Evolutionary conservation across 306 rosid genomes (phyloP).

Genomic region (Rosa multiflora): DNA sequence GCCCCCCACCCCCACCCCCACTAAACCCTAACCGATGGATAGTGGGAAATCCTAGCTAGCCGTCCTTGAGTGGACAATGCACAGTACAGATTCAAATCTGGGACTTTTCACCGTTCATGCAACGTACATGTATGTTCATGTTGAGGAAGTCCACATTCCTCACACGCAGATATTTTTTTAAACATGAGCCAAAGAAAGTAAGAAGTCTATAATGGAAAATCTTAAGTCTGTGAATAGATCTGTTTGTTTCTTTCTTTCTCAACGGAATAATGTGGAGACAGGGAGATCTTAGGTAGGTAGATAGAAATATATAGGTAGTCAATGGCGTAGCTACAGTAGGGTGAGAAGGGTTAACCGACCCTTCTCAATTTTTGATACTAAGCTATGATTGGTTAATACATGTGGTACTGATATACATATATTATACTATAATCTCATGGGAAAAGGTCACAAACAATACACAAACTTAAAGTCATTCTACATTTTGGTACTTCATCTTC

Average conservation of each 20-base stretch:
- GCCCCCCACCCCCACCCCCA: background rate
- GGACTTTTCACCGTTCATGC: background rate
- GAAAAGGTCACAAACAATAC: no score
- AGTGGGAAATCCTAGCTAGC: constrained; percentile 15
- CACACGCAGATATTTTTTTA: background rate
- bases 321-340: no score
- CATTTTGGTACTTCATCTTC: no score
- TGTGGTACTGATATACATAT: no score
- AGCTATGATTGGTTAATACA: no score
- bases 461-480: no score
- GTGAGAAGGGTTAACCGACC: no score
- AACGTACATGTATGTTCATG: background rate
- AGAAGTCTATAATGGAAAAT: background rate
- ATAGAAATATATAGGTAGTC: background rate
- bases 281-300: background rate
- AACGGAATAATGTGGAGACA: constrained; percentile 4
- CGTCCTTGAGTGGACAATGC: background rate
- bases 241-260: background rate
- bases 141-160: background rate
- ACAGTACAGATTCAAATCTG: background rate
- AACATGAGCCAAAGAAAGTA: background rate
- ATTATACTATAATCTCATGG: no score
- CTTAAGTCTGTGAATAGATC: background rate
- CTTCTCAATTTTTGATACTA: no score
- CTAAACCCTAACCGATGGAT: background rate